A percentile compares a stretch with the other conserved stretches of the same genome.
Evolutionary conservation across 2,329 filamentous ascomycete species (phyloP).

Genomic region (Zymoseptoria tritici): DNA sequence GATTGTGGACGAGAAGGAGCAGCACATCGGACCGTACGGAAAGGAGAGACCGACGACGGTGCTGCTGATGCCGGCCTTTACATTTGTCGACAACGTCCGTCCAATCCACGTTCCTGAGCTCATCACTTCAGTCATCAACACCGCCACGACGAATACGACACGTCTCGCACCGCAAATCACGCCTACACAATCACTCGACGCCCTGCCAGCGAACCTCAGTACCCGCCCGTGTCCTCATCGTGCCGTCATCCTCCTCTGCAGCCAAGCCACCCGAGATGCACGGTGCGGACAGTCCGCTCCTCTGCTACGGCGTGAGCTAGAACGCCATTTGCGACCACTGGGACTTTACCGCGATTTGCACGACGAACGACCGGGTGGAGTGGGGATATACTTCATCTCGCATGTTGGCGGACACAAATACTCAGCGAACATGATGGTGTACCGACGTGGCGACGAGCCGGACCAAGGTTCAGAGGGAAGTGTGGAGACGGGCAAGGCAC

Average conservation of each 20-base stretch:
- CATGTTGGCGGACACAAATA: conserved; percentile 98
- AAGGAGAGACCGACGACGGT: conserved; percentile 65
- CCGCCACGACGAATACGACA: conserved; percentile 64
- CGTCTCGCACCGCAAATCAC: conserved; percentile 39
- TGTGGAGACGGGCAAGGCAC: conserved; percentile 31
- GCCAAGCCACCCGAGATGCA: conserved; percentile 86
- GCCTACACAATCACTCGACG: conserved; percentile 1
- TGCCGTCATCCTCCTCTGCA: conserved; percentile 86
- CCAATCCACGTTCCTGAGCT: conserved; percentile 65
- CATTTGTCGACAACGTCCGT: conserved; percentile 73
- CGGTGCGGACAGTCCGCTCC: conserved; percentile 92
- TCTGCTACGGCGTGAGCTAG: conserved; percentile 77
- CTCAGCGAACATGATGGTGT: conserved; percentile 87
- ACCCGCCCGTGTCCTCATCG: conserved; percentile 69
- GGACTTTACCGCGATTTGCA: conserved; percentile 80
- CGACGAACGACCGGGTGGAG: conserved; percentile 82
- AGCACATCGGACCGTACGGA: conserved; percentile 40
- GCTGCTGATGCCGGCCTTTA: conserved; percentile 78
- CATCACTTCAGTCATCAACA: conserved; percentile 62
- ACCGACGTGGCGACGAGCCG: conserved; percentile 51
- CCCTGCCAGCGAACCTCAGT: conserved; percentile 36
- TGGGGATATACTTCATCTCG: conserved; percentile 92
- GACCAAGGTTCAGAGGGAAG: conserved; percentile 26
- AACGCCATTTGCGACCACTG: conserved; percentile 76
- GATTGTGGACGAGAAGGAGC: conserved; percentile 53